Percentiles rank a stretch among this genome's conserved stretches.
phyloP scores from a whole-genome alignment of 75 land plant genomes.

The Larix kaempferi region DNA sequence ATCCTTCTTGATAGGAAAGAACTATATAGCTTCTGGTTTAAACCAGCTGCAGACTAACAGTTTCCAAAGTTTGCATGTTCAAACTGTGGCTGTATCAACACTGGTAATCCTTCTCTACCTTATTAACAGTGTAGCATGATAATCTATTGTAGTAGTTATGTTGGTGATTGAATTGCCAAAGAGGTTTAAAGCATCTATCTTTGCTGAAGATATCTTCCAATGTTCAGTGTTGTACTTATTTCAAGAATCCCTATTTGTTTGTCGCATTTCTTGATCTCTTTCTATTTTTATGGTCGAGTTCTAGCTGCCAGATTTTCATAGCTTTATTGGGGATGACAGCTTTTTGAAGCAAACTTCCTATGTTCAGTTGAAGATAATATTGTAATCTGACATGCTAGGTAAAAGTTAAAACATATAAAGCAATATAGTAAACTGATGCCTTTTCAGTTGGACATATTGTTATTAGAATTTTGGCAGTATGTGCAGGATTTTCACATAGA shows the following conservation, averaged over 20 bases:
- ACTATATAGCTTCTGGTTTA: not conserved
- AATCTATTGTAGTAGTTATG: not conserved
- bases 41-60: not conserved
- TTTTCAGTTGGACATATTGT: too few species aligned
- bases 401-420: too few species aligned
- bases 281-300: too few species aligned
- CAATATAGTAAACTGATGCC: too few species aligned
- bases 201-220: not conserved
- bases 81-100: not conserved
- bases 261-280: not conserved
- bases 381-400: too few species aligned
- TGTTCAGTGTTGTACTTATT: slow-evolving; percentile 6
- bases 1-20: not conserved
- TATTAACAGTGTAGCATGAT: not conserved
- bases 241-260: not conserved
- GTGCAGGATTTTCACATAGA: not conserved
- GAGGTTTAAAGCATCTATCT: not conserved
- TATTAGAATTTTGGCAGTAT: not conserved
- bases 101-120: slow-evolving; percentile 3
- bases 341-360: too few species aligned
- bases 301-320: too few species aligned
- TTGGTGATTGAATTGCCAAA: not conserved
- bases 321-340: too few species aligned
- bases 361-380: too few species aligned
- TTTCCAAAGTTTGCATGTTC: not conserved